These are phyloP conservation scores for Marasmius oreades DNA, from an alignment of 1,284 basidiomycete genomes.

Conservation along the genomic window DNA sequence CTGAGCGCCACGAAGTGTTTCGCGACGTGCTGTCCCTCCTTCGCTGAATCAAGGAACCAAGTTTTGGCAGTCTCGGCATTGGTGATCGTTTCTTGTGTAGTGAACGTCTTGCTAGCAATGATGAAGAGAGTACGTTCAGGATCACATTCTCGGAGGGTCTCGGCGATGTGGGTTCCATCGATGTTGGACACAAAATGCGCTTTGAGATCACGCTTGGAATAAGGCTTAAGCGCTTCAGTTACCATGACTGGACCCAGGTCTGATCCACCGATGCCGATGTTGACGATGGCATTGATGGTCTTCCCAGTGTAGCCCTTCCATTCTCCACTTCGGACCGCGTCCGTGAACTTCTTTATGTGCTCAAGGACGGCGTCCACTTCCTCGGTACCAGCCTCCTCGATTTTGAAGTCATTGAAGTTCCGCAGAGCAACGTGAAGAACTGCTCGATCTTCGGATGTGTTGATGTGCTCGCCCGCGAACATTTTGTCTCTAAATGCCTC, in stretches of 20 bases:
- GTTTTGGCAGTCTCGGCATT: constrained; percentile 92
- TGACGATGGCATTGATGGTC: constrained; percentile 91
- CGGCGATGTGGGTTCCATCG: constrained; percentile 96
- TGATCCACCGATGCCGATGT: constrained; percentile 98
- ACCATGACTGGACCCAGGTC: constrained; percentile 99
- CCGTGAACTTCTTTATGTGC: constrained; percentile 91
- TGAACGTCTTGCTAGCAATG: constrained; percentile 98
- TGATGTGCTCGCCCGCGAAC: constrained; percentile 96
- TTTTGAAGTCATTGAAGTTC: constrained; percentile 76
- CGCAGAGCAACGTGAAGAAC: constrained; percentile 95
- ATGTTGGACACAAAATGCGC: constrained; percentile 97
- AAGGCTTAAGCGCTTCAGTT: constrained; percentile 93
- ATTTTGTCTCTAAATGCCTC: constrained; percentile 88
- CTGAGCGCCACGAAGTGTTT: constrained; percentile 99
- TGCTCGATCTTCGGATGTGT: constrained; percentile 95
- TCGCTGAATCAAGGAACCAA: constrained; percentile 89
- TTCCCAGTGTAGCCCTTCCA: constrained; percentile 99
- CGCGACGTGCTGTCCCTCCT: constrained; percentile 89
- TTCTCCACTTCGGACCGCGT: constrained; percentile 78
- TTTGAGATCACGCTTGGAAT: constrained; percentile 85
- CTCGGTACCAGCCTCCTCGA: constrained; percentile 77
- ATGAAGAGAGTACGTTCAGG: constrained; percentile 97
- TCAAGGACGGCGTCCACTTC: constrained; percentile 84
- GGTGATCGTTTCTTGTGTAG: constrained; percentile 99
- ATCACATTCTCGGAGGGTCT: constrained; percentile 80